These are phyloP conservation scores for Talaromyces funiculosus DNA, from an alignment of 2,329 filamentous ascomycete species.

Conservation along the genomic window DNA sequence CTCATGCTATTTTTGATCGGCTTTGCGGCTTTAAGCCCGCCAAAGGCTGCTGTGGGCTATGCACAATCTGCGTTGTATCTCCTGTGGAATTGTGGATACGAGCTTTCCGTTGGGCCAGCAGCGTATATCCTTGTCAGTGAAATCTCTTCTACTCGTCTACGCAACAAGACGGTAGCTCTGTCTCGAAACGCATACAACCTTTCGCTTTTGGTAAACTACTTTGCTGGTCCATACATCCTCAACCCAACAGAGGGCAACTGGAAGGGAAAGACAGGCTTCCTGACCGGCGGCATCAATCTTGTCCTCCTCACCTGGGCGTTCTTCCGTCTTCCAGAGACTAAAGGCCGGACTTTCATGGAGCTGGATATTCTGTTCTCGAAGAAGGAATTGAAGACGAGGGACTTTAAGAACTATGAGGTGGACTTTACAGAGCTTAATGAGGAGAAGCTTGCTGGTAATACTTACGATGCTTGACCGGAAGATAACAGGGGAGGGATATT, in stretches of 20 bases:
- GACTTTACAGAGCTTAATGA: conserved; percentile 1
- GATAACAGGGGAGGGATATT: not conserved
- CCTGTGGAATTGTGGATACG: conserved; percentile 38
- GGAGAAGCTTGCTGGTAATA: not conserved
- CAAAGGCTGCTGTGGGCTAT: conserved; percentile 29
- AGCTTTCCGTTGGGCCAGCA: conserved; percentile 37
- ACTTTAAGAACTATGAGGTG: conserved; percentile 5
- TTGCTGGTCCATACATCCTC: conserved; percentile 38
- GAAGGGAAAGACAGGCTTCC: conserved; percentile 26
- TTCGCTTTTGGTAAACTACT: conserved; percentile 36
- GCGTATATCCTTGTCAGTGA: conserved; percentile 46
- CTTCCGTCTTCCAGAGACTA: conserved; percentile 24
- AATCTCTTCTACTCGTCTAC: conserved; percentile 37
- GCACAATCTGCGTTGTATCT: conserved; percentile 33
- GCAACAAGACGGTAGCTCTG: conserved; percentile 42
- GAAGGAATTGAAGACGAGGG: conserved; percentile 26
- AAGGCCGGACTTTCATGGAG: conserved; percentile 34
- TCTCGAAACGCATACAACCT: conserved; percentile 36
- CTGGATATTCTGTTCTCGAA: conserved; percentile 55
- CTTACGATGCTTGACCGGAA: not conserved
- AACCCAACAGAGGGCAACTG: conserved; percentile 27
- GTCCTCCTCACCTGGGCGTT: conserved; percentile 7
- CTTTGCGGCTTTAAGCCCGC: conserved; percentile 38
- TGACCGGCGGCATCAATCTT: conserved; percentile 21
- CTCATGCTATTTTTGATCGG: conserved; percentile 33